A percentile compares a stretch with the other conserved stretches of the same genome.
These are phyloP conservation scores for Aurantiochytrium sp. DNA, from an alignment of 108 stramenopile genomes.

Conservation along the genomic window DNA sequence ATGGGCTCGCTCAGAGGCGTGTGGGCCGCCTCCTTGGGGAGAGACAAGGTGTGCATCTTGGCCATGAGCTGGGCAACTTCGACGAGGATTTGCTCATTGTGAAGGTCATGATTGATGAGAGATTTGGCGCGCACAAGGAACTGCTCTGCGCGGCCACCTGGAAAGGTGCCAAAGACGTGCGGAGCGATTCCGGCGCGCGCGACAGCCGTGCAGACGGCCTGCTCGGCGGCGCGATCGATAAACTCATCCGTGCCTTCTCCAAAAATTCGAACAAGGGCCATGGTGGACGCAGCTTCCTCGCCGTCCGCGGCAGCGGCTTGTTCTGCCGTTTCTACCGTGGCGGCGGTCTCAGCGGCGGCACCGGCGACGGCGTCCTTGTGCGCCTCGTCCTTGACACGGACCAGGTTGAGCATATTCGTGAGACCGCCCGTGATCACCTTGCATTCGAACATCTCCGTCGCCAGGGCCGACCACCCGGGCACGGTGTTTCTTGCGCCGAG, in stretches of 20 bases:
- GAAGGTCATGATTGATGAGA: neutral
- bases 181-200: neutral
- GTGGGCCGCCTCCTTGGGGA: neutral
- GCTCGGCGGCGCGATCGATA: neutral
- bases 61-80: neutral
- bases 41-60: neutral
- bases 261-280: neutral
- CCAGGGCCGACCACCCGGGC: neutral
- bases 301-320: neutral
- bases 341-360: neutral
- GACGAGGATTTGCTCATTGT: neutral
- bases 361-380: neutral
- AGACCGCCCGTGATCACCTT: neutral
- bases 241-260: constrained; percentile 7
- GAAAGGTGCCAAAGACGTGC: neutral
- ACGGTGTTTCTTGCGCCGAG: neutral
- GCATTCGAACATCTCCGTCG: neutral
- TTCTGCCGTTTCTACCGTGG: neutral
- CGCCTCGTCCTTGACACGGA: neutral
- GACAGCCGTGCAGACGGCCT: neutral
- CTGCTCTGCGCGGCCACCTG: neutral
- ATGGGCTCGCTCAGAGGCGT: neutral
- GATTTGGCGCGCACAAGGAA: neutral
- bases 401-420: neutral
- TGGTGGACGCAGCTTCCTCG: neutral